phyloP scores from a whole-genome alignment of 768 basidiomycete genomes.

The Hortiboletus flavorubellus region DNA sequence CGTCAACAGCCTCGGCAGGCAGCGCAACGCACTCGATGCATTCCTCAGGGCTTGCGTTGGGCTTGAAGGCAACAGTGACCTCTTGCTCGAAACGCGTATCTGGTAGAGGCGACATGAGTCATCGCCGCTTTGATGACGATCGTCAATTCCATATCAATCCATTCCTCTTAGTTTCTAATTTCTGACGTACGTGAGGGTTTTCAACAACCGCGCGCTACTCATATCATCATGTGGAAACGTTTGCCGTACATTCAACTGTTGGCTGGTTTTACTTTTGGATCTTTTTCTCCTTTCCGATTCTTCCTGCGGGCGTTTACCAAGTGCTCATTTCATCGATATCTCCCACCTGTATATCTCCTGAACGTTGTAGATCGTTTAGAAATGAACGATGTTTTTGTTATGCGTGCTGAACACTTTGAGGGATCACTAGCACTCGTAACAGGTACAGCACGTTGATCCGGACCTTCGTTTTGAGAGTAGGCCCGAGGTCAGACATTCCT shows the following conservation, averaged over 20 bases:
- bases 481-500: too few species aligned
- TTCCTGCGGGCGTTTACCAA: neutral
- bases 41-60: conserved; percentile 96
- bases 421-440: too few species aligned
- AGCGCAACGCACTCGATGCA: conserved; percentile 89
- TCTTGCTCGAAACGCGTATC: conserved; percentile 82
- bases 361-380: neutral
- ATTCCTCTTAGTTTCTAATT: neutral
- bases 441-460: too few species aligned
- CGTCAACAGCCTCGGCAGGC: conserved; percentile 92
- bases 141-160: neutral
- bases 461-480: too few species aligned
- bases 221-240: neutral
- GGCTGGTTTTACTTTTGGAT: neutral
- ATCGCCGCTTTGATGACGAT: neutral
- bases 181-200: conserved; percentile 6
- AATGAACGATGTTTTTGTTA: conserved; percentile 5
- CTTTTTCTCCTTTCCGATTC: neutral
- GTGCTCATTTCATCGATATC: neutral
- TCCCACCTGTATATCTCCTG: neutral
- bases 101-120: conserved; percentile 53
- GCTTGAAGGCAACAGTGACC: conserved; percentile 76
- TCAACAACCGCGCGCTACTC: conserved; percentile 18
- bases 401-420: neutral
- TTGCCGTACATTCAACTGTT: conserved; percentile 18